Conservation (phyloP, 768 basidiomycete genomes). For the Lanmaoa rubissima region DNA sequence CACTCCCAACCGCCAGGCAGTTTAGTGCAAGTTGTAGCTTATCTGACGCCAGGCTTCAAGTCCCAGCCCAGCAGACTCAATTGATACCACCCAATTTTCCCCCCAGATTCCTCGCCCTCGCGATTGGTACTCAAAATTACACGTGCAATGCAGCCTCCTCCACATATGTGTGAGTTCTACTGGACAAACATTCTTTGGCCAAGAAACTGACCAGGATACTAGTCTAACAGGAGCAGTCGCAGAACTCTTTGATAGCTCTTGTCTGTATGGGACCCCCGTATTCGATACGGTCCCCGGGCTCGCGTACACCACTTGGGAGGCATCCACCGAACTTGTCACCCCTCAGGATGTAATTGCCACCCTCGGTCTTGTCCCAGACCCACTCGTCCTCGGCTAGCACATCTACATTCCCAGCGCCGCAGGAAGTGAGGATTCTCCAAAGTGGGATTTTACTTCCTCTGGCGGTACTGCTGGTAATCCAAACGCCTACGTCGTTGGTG, state of each 20-base stretch:
- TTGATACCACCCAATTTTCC: conserved; percentile 37
- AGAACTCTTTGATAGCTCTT: conserved; percentile 56
- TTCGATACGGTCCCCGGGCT: conserved; percentile 33
- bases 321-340: conserved; percentile 1
- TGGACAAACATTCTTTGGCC: background rate
- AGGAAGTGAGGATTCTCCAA: conserved; percentile 43
- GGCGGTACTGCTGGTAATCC: conserved; percentile 36
- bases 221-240: conserved; percentile 43
- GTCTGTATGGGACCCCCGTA: conserved; percentile 35
- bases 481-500: conserved; percentile 47
- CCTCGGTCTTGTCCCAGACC: conserved; percentile 7
- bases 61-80: conserved; percentile 31
- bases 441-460: conserved; percentile 53
- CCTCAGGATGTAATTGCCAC: conserved; percentile 13
- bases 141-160: conserved; percentile 43
- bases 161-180: conserved; percentile 39
- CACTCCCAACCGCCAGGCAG: background rate
- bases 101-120: conserved; percentile 44
- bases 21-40: conserved; percentile 1
- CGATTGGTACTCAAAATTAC: conserved; percentile 54
- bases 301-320: conserved; percentile 34
- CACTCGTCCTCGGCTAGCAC: conserved; percentile 46
- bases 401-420: conserved; percentile 53
- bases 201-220: background rate
- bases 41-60: conserved; percentile 1